Evolutionary conservation across 495 filamentous ascomycete species (phyloP), one percentile per base, ranked within the genome.

Genomic region (Penicillium atrosanguineum): DNA sequence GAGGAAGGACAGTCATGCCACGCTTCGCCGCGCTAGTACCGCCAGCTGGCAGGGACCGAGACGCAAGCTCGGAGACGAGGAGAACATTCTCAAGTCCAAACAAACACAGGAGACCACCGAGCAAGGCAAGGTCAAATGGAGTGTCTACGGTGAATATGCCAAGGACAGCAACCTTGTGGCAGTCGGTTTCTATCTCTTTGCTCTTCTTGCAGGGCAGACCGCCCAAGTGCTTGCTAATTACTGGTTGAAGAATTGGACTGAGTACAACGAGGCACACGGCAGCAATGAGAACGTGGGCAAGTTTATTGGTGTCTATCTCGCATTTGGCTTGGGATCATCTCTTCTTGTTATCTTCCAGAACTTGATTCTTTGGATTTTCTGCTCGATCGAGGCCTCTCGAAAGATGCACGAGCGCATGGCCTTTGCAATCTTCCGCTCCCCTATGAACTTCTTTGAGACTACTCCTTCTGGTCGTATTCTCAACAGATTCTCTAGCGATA

Each of bases 361-460:
- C 25, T 75, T 99, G 50, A 92, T 99, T 53, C 76, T 99, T 18
- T 97, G 93, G 93, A 96, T 99, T 57, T 97, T 97, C 74, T 99
- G 95, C 72, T 96, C 95, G 3, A 97, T 99, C 55, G 92, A 97
- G 81, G 95, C 95, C 45, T 96, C 91, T 37, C 83, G 92, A 18
- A 97, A 97, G 71, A 81, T 99, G 25, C 95, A 99, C 68, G 93
- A 99, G 72, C 84, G 90, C 52, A 99, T 99, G 95, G 95, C 95
- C 40, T 91, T 88, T 60, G 90, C 95, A 6, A 97, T 97, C 61
- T 99, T 99, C 78, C 85, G 94, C 64, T 94, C 91, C 15, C 95
- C 95, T 21, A 99, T 99, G 95, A 91, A 83, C 60, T 99, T 99
- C 72, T 99, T 99, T 60, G 95, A 99, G 69, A 96, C 93, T 11